phyloP scores from a whole-genome alignment of 139 green algal genomes.

The Mesostigma viride region DNA sequence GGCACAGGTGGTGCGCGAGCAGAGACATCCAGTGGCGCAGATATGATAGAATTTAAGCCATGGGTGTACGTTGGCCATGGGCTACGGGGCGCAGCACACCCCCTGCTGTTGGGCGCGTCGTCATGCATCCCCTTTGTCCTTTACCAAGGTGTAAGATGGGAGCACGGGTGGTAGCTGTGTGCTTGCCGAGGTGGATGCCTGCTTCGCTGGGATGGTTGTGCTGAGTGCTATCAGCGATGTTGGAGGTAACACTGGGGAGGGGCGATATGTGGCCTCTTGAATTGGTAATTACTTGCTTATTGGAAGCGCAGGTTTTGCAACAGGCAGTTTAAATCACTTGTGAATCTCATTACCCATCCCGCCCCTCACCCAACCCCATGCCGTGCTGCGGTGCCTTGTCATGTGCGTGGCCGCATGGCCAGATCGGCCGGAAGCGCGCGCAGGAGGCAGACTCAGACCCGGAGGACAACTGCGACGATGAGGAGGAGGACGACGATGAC shows the following conservation, averaged over 20 bases:
- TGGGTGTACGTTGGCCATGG: too few relatives aligned
- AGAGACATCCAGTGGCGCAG: too few relatives aligned
- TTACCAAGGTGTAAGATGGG: too few relatives aligned
- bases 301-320: background rate
- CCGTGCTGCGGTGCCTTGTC: conserved; percentile 10
- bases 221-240: too few relatives aligned
- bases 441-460: conserved; percentile 30
- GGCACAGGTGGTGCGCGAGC: too few relatives aligned
- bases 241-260: background rate
- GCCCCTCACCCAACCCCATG: background rate
- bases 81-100: too few relatives aligned
- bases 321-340: background rate
- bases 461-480: conserved; percentile 25
- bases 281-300: background rate
- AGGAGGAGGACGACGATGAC: conserved; percentile 29
- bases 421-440: conserved; percentile 39
- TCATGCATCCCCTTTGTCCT: too few relatives aligned
- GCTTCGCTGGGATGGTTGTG: too few relatives aligned
- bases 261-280: background rate
- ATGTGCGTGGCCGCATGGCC: conserved; percentile 40
- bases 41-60: too few relatives aligned
- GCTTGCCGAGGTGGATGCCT: too few relatives aligned
- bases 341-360: background rate
- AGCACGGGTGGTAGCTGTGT: too few relatives aligned
- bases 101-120: too few relatives aligned